These are phyloP conservation scores for Acrocalymma vagum DNA, from an alignment of 2,329 filamentous ascomycete species.

Conservation along the genomic window DNA sequence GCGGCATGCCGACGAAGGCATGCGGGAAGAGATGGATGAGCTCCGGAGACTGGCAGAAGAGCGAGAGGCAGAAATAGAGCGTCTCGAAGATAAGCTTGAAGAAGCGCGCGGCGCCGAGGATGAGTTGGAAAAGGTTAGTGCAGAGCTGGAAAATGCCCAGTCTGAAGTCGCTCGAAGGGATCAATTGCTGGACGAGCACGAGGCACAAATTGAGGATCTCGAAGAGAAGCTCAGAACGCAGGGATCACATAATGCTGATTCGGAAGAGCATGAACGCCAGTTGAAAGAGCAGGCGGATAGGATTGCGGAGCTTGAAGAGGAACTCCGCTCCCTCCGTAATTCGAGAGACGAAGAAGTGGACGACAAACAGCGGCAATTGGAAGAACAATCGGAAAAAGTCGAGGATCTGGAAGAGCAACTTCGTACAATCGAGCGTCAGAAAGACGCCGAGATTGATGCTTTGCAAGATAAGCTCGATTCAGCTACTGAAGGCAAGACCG, in stretches of 20 bases:
- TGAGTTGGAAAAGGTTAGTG: constrained; percentile 45
- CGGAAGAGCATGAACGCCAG: constrained; percentile 40
- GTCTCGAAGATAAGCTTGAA: constrained; percentile 44
- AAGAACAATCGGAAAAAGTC: constrained; percentile 43
- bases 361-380: constrained; percentile 38
- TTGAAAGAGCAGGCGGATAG: constrained; percentile 38
- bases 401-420: constrained; percentile 44
- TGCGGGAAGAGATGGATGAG: constrained; percentile 68
- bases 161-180: constrained; percentile 45
- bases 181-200: constrained; percentile 45
- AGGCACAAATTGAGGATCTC: constrained; percentile 46
- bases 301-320: constrained; percentile 36
- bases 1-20: constrained; percentile 75
- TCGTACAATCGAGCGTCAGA: constrained; percentile 34
- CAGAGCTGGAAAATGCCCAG: constrained; percentile 44
- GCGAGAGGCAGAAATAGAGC: constrained; percentile 45
- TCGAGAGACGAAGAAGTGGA: constrained; percentile 28
- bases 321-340: constrained; percentile 34
- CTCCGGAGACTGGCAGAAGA: constrained; percentile 55
- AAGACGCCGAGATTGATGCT: constrained; percentile 53
- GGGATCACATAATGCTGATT: constrained; percentile 33
- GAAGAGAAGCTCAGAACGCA: constrained; percentile 42
- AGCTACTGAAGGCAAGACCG: constrained; percentile 50
- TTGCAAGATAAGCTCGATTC: constrained; percentile 52
- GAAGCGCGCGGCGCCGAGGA: constrained; percentile 38